Evolutionary conservation across 169 alveolate genomes (phyloP).

Genomic region (Neospora caninum): DNA sequence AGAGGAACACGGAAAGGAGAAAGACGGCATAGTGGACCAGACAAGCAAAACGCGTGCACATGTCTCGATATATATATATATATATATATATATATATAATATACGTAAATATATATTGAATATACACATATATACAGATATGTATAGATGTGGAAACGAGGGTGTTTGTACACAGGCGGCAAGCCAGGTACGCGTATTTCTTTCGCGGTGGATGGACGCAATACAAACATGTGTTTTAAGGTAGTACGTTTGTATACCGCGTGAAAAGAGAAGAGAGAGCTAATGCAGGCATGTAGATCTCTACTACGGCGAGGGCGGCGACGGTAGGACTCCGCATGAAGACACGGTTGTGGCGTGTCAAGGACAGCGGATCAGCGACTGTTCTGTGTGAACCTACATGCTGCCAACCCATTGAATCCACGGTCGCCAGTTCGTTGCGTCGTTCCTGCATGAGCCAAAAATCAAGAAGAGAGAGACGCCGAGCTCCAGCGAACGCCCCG

Average conservation of each 20-base stretch:
- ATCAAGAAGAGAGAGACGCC: background rate
- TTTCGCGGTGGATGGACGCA: too few species aligned
- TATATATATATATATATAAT: background rate
- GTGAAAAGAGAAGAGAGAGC: too few species aligned
- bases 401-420: constrained; percentile 69
- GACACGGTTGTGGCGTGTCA: too few species aligned
- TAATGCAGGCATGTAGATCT: too few species aligned
- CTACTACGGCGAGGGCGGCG: too few species aligned
- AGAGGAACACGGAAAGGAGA: background rate
- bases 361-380: too few species aligned
- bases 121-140: background rate
- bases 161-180: too few species aligned
- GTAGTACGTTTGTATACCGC: too few species aligned
- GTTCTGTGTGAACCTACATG: constrained; percentile 38
- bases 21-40: background rate
- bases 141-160: background rate
- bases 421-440: constrained; percentile 66
- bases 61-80: background rate
- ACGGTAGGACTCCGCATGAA: too few species aligned
- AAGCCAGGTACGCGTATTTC: too few species aligned
- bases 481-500: background rate
- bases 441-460: constrained; percentile 48
- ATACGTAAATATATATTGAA: background rate
- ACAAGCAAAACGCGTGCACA: background rate
- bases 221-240: too few species aligned